Conservation (phyloP, 441 rosid species). For the Populus hybrid region DNA sequence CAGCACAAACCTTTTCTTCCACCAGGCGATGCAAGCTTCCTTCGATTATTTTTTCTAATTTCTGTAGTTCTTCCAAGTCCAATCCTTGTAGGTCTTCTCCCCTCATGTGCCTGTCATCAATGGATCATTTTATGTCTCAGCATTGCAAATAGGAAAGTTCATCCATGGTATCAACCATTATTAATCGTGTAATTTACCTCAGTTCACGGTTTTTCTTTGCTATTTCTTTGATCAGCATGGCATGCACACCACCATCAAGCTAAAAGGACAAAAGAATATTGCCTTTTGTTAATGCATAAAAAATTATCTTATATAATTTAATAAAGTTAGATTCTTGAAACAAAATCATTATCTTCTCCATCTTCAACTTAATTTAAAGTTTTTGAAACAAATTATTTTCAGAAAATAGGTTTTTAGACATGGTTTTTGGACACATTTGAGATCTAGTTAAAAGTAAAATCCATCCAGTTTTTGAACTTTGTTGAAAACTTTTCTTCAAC, state of each 20-base stretch:
- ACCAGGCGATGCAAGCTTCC: conserved; percentile 24
- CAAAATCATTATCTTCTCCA: not conserved
- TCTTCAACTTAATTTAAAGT: not conserved
- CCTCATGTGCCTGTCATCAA: conserved; percentile 27
- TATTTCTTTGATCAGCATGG: conserved; percentile 31
- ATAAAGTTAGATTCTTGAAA: not conserved
- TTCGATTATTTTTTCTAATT: conserved; percentile 28
- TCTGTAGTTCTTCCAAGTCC: conserved; percentile 22
- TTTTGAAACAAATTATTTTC: not conserved
- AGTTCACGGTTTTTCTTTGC: conserved; percentile 33
- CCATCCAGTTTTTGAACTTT: too few relatives aligned
- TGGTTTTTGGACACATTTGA: not conserved
- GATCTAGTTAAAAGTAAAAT: not conserved
- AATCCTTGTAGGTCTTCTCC: conserved; percentile 41
- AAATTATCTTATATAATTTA: not conserved
- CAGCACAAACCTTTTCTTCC: conserved; percentile 30
- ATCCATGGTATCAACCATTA: not conserved
- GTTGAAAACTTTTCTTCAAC: not conserved
- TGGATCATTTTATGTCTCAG: not conserved
- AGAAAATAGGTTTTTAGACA: not conserved
- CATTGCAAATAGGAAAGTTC: not conserved
- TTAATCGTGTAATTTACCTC: conserved; percentile 25
- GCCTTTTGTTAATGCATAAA: not conserved
- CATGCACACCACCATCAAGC: conserved; percentile 24
- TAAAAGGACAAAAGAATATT: conserved; percentile 8